These are phyloP conservation scores for Holtermannia corniformis DNA, from an alignment of 768 basidiomycete species.

Conservation along the genomic window DNA sequence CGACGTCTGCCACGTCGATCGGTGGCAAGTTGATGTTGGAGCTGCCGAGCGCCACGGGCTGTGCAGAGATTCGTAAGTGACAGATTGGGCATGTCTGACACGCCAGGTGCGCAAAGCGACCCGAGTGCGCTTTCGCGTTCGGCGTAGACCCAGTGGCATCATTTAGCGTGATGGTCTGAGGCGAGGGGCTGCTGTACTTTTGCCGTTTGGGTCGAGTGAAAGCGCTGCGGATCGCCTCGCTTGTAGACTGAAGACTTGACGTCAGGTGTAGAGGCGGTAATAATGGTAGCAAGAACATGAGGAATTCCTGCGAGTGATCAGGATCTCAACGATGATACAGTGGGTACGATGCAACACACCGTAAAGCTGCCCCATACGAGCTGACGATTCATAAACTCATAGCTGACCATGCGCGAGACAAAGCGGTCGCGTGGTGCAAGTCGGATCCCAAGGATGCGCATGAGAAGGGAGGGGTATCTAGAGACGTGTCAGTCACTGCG, in stretches of 20 bases:
- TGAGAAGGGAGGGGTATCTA: conserved; percentile 77
- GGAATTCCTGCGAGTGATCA: conserved; percentile 64
- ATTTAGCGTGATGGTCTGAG: neutral
- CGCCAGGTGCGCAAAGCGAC: conserved; percentile 62
- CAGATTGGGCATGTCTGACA: conserved; percentile 83
- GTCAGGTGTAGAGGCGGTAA: conserved; percentile 50
- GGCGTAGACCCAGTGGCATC: too few relatives aligned
- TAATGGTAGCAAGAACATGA: conserved; percentile 82
- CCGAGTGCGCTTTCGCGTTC: conserved; percentile 6
- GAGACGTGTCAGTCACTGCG: neutral
- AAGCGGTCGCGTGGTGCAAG: conserved; percentile 63
- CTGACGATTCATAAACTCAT: conserved; percentile 98
- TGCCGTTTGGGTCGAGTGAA: conserved; percentile 2
- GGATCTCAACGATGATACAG: neutral
- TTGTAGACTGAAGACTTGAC: conserved; percentile 7
- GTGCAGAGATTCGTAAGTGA: conserved; percentile 24
- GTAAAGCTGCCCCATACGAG: conserved; percentile 99
- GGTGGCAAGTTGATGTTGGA: conserved; percentile 38
- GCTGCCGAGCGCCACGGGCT: conserved; percentile 47
- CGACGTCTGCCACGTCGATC: conserved; percentile 40
- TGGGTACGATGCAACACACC: conserved; percentile 47
- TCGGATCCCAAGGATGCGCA: conserved; percentile 64
- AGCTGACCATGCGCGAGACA: conserved; percentile 75
- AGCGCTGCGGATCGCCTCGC: conserved; percentile 13
- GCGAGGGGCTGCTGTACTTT: neutral